Base-by-base conservation (phyloP, 768 basidiomycete genomes). In the Boletus pseudopeckii region DNA sequence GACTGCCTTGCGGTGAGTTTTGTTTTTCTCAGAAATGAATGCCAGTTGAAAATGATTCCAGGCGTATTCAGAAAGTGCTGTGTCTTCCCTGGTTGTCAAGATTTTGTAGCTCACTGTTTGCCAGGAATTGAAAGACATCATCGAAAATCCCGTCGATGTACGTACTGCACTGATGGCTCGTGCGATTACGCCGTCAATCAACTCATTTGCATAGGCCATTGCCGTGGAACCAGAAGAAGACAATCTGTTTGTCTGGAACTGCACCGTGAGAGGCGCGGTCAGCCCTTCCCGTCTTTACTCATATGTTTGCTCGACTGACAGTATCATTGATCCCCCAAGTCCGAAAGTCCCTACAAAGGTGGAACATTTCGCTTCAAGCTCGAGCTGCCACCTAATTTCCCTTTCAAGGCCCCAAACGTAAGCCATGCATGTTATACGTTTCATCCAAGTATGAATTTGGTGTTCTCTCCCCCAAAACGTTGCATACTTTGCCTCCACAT, bases 391-490 rank as follows among this genome's bases (percentile, higher is more conserved):
- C 62, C 76, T n/a, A 86, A 82, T 68, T 93, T 86, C 60, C 91
- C 92, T 8, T 93, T 93, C 82, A 92, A 93, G 70, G 82, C 92
- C 4, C 91, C 91, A 36, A 77, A 78, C 53, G 90, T 91, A 71
- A 61, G 76, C 56, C 41, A 39, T 30, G 20, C 37, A 30, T 53
- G 37, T 54, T 39, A 45, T 36, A 52, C 59, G 39, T 49, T 45
- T 45, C 43, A 39, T 45, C 20, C 11, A 38, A 41, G 40, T 28
- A 22, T 39, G 39, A 43, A 55, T 40, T 28, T 48, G 44, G 24
- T 48, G 36, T 42, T 20, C 22, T 40, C 49, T 53, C 59, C 66
- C 60, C 58, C 18, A 49, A 59, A 64, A 64, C 60, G 56, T 55
- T 65, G 48, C 52, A 44, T 49, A 18, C 45, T 44, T 38, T 44